Evolutionary conservation across 1,284 basidiomycete genomes (phyloP), one percentile per base, ranked within the genome.

Genomic region (Cryptococcus maquisensis): DNA sequence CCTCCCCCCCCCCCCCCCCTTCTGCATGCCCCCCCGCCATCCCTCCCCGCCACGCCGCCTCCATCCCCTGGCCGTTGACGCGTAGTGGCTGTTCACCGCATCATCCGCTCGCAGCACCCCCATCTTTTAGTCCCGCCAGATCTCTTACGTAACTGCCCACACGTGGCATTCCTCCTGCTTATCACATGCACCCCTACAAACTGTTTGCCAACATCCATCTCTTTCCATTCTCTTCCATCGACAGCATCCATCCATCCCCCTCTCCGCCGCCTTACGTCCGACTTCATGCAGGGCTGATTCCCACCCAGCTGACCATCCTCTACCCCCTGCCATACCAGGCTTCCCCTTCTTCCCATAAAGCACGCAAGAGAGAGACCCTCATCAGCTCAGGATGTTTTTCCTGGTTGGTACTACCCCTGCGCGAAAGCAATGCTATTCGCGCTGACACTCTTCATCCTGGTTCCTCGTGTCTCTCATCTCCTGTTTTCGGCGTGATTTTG

Each of bases 371-470:
- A 8, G 32, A 36, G 12, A 10, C 28, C n/a, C n/a, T 32, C 18
- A 49, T 23, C 37, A 40, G 46, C 38, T 32, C 57, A 61, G 55
- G 55, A 75, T 75, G 73, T 75, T 75, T 62, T 75, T 75, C 64
- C 67, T 73, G 60, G 73, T 75, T 71, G 62, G 73, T 73, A 63
- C 66, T 56, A 56, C 42, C 37, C 41, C 35, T 37, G 28, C 51
- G 55, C 54, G 59, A 49, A 45, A 55, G 39, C 35, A 43, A 46
- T 46, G 39, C 40, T 51, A 50, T 52, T 56, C 51, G 52, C 66
- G 64, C 62, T 66, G 64, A 66, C 69, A 61, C 55, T 40, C 5
- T 46, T 21, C 32, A 45, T 36, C 36, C 23, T 21, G 12, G 20
- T n/a, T 42, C 21, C 32, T 40, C 52, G 12, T 36, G 48, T 50